A percentile compares a stretch with the other conserved stretches of the same genome.
Conservation (phyloP, 768 basidiomycete genomes). For the Rhizopogon roseolus region DNA sequence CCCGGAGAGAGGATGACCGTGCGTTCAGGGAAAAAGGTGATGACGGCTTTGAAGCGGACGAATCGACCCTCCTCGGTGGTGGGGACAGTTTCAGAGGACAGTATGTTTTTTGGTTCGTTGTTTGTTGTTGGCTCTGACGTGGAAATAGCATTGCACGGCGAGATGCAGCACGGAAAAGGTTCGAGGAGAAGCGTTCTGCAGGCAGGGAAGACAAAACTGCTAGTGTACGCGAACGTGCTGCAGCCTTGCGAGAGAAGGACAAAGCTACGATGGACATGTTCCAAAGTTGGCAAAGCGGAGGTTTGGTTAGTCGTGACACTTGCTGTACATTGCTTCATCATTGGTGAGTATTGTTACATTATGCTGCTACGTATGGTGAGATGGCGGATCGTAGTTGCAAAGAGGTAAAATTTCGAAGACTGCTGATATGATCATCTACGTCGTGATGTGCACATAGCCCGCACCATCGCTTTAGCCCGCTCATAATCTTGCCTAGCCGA, state of each 20-base stretch:
- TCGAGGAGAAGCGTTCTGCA: conserved; percentile 44
- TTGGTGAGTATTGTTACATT: conserved; percentile 11
- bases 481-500: not conserved
- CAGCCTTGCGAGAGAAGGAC: conserved; percentile 71
- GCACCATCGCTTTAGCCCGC: not conserved
- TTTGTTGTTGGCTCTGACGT: conserved; percentile 4
- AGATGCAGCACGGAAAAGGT: conserved; percentile 65
- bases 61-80: conserved; percentile 76
- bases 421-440: not conserved
- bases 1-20: conserved; percentile 64
- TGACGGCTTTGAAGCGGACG: conserved; percentile 74
- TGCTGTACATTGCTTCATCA: not conserved
- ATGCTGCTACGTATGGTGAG: not conserved
- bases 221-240: conserved; percentile 55
- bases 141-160: conserved; percentile 61
- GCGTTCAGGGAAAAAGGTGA: conserved; percentile 70
- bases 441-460: not conserved
- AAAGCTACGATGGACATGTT: conserved; percentile 97
- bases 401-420: not conserved
- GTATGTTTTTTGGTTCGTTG: conserved; percentile 36
- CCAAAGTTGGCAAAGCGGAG: conserved; percentile 83
- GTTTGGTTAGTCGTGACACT: conserved; percentile 53
- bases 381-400: not conserved
- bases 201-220: conserved; percentile 45
- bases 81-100: conserved; percentile 77